Conservation (phyloP, 257 asterid species). For the Solanum boliviense region DNA sequence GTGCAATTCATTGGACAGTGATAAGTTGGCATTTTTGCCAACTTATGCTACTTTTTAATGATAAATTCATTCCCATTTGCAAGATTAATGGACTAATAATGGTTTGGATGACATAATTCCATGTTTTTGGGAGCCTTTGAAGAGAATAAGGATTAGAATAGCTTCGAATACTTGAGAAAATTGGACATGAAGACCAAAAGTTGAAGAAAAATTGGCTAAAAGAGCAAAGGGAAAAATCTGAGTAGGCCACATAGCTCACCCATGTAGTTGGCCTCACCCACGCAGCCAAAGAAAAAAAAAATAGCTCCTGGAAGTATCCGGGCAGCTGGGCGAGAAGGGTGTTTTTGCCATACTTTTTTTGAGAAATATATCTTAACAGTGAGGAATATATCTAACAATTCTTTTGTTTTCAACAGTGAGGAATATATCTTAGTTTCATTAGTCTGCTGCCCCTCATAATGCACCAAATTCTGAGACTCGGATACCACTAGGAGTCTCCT, state of each 20-base stretch:
- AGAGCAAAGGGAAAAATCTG: neutral
- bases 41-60: neutral
- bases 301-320: neutral
- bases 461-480: neutral
- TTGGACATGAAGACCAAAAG: neutral
- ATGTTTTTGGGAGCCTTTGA: neutral
- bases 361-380: no score
- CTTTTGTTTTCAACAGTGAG: neutral
- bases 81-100: neutral
- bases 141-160: neutral
- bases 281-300: neutral
- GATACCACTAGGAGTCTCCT: neutral
- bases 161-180: neutral
- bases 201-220: neutral
- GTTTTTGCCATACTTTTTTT: neutral
- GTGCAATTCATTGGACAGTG: neutral
- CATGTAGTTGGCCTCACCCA: neutral
- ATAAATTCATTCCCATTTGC: neutral
- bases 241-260: neutral
- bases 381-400: neutral
- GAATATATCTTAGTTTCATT: neutral
- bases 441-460: neutral
- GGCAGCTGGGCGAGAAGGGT: neutral
- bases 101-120: neutral
- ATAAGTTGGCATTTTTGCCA: neutral